A percentile compares a stretch with the other conserved stretches of the same genome.
These are phyloP conservation scores for Vanilla planifolia DNA, from an alignment of 106 monocot genomes.

Conservation along the genomic window DNA sequence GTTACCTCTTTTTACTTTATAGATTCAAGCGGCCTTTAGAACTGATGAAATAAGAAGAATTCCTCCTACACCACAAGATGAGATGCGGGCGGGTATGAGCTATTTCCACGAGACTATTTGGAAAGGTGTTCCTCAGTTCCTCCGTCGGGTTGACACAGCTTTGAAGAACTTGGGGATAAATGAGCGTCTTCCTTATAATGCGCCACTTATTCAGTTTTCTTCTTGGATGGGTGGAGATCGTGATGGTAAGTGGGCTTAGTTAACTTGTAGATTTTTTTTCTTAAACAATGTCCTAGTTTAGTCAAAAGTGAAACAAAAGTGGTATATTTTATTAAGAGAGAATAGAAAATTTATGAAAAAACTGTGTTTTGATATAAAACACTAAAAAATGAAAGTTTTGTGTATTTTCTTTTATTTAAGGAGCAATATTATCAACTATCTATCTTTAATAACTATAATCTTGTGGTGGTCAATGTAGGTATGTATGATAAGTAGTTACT, in stretches of 20 bases:
- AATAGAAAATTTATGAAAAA: no score
- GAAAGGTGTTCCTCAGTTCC: slow-evolving; percentile 96
- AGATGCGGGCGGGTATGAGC: slow-evolving; percentile 98
- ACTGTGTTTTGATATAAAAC: no score
- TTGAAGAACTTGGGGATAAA: slow-evolving; percentile 93
- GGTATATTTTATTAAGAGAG: no score
- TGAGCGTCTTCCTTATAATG: slow-evolving; percentile 94
- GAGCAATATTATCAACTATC: no score
- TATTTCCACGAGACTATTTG: slow-evolving; percentile 99
- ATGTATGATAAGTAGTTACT: no score
- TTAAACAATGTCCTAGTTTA: no score
- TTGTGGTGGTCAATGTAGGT: no score
- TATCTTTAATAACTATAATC: no score
- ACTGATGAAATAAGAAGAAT: slow-evolving; percentile 96
- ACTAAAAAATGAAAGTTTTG: no score
- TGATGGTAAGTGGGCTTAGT: slow-evolving; percentile 55
- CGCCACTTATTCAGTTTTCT: slow-evolving; percentile 97
- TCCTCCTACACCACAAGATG: slow-evolving; percentile 96
- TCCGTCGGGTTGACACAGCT: slow-evolving; percentile 90
- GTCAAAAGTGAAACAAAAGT: no score
- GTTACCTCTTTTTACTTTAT: background rate
- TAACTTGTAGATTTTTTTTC: no score
- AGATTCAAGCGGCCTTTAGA: slow-evolving; percentile 99
- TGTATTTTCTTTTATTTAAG: no score
- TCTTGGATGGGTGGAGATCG: slow-evolving; percentile 99